Evolutionary conservation across 2,329 filamentous ascomycete genomes (phyloP), one percentile per base, ranked within the genome.

Genomic region (Metarhizium guizhouense): DNA sequence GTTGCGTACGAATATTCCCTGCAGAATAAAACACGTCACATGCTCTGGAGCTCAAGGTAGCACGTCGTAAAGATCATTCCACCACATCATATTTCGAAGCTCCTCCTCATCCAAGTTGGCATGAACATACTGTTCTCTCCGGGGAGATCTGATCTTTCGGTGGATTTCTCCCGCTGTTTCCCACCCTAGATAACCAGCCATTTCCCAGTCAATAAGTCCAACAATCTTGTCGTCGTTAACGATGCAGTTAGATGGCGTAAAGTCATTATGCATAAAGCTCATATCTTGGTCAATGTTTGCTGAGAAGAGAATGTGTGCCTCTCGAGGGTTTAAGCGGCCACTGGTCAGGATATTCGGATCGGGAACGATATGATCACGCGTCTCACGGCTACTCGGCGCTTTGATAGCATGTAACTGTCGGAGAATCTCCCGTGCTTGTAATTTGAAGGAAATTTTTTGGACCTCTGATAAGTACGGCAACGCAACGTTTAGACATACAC

Each of bases 121-220:
- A 30, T 47, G 52, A 4, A 54, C 59, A 59, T 62, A 68, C 51
- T 63, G 53, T 55, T 66, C 61, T 50, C 60, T 60, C 34, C 59
- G 55, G 10, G 63, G 61, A 16, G 57, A 59, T 55, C 64, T 57
- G 38, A 67, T 65, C 43, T 56, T 57, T 2, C 53, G 30, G 49
- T 69, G 67, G 2, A 69, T 61, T 32, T 67, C 53, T 5, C 58
- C 61, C 54, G 66, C 67, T 34, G 60, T 63, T 52, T 65, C 57
- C 65, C 67, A 67, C 10, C 66, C 64, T 56, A 68, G 64, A 29
- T 60, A 72, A 1, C 72, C 71, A 45, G 72, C 71, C 70, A 74
- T 74, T 60, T 74, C 72, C 71, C 70, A 74, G 54, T 74, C 69
- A 55, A 72, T 57, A 25, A 75, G 60, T 4, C 67, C 72, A 1